These are phyloP conservation scores for Monilinia laxa DNA, from an alignment of 2,329 filamentous ascomycete genomes.

Conservation along the genomic window DNA sequence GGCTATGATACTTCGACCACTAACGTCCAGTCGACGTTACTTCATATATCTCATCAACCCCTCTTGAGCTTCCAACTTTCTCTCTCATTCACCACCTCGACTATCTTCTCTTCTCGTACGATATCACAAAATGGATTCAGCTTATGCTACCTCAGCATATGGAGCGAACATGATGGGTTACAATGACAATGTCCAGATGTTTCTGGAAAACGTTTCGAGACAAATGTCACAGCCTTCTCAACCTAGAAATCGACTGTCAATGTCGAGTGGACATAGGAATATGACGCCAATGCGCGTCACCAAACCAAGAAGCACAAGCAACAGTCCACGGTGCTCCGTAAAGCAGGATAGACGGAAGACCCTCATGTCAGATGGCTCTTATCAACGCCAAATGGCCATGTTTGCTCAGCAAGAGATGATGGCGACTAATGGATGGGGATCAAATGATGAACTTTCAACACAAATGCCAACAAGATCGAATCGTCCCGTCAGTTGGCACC, in stretches of 20 bases:
- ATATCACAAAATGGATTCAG: conserved; percentile 35
- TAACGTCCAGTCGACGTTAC: conserved; percentile 27
- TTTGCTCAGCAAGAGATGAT: conserved; percentile 45
- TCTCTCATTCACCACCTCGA: conserved; percentile 3
- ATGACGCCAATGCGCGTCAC: conserved; percentile 56
- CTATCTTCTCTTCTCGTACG: conserved; percentile 4
- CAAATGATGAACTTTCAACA: conserved; percentile 38
- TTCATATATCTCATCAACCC: conserved; percentile 18
- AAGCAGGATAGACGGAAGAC: conserved; percentile 55
- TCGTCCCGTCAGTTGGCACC: conserved; percentile 76
- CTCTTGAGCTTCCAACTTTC: conserved; percentile 14
- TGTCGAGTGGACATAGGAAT: conserved; percentile 51
- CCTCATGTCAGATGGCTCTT: conserved; percentile 50
- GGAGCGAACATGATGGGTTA: conserved; percentile 38
- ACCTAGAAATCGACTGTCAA: conserved; percentile 48
- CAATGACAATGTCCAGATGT: conserved; percentile 43
- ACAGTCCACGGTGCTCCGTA: conserved; percentile 60
- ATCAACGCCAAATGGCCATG: conserved; percentile 34
- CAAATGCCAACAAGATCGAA: conserved; percentile 41
- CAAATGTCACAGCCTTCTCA: conserved; percentile 52
- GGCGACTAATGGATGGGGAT: conserved; percentile 47
- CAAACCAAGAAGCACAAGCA: conserved; percentile 67
- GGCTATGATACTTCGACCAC: conserved; percentile 29
- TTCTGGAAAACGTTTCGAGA: conserved; percentile 53
- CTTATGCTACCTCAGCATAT: conserved; percentile 28